phyloP scores from a whole-genome alignment of 2,329 filamentous ascomycete species.

The Alternaria triticina region DNA sequence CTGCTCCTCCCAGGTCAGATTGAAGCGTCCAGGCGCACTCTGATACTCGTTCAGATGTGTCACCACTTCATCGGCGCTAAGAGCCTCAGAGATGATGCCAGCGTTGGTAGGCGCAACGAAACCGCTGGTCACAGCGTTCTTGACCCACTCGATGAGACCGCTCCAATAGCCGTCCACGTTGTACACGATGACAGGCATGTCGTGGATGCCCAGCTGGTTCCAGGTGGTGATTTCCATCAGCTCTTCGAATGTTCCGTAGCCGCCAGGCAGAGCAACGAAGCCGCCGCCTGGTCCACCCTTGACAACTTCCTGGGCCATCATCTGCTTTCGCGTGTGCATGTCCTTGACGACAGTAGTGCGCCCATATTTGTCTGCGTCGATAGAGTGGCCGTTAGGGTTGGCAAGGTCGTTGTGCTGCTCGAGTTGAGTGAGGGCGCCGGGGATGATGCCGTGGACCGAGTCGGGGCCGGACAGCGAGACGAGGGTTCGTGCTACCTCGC shows the following conservation, averaged over 20 bases:
- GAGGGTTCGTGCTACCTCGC: conserved; percentile 85
- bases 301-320: conserved; percentile 91
- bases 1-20: conserved; percentile 76
- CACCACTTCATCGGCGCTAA: conserved; percentile 74
- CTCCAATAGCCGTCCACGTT: conserved; percentile 95
- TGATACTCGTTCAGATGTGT: conserved; percentile 74
- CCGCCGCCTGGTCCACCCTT: conserved; percentile 81
- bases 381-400: conserved; percentile 52
- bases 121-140: conserved; percentile 73
- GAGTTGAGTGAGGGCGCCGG: conserved; percentile 78
- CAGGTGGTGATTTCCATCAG: conserved; percentile 89
- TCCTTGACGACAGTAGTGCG: conserved; percentile 86
- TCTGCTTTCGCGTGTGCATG: conserved; percentile 94
- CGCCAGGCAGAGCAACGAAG: conserved; percentile 87
- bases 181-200: conserved; percentile 72
- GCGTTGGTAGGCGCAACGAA: conserved; percentile 77
- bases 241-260: conserved; percentile 96
- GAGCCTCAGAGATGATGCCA: conserved; percentile 79
- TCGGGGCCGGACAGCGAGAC: conserved; percentile 81
- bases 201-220: conserved; percentile 97
- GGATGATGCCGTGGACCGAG: conserved; percentile 92
- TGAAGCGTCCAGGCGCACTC: conserved; percentile 75
- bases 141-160: conserved; percentile 82
- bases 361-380: conserved; percentile 73
- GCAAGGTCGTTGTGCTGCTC: conserved; percentile 68